These are phyloP conservation scores for Termitomyces eurrhizus DNA, from an alignment of 768 basidiomycete species.

Conservation along the genomic window DNA sequence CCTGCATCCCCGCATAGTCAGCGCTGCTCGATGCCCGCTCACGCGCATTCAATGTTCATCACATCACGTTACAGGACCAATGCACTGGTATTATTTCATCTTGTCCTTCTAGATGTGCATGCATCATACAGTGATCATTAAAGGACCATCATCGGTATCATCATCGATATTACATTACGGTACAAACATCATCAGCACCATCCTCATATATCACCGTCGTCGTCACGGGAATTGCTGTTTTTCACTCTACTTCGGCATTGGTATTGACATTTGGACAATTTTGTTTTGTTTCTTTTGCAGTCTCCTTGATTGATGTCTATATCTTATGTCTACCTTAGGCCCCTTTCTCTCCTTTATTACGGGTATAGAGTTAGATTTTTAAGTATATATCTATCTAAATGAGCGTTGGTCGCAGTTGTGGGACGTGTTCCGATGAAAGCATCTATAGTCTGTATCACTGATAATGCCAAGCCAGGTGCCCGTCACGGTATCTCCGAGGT, in stretches of 20 bases:
- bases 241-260: background rate
- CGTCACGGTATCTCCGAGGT: too few relatives aligned
- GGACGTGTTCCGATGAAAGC: too few relatives aligned
- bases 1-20: background rate
- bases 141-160: background rate
- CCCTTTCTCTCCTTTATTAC: background rate
- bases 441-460: too few relatives aligned
- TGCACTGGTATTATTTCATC: conserved; percentile 4
- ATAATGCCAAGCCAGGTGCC: too few relatives aligned
- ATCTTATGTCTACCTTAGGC: background rate
- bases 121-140: background rate
- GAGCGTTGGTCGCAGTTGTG: background rate
- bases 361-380: background rate
- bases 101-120: background rate
- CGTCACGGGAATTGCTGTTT: background rate
- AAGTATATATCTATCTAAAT: background rate
- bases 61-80: conserved; percentile 7
- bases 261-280: background rate
- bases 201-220: background rate
- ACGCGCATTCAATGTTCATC: conserved; percentile 1
- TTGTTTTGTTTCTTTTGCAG: background rate
- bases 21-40: conserved; percentile 5
- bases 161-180: background rate
- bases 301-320: background rate
- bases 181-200: background rate